These are phyloP conservation scores for Exophiala dermatitidis DNA, from an alignment of 2,329 filamentous ascomycete genomes.

Conservation along the genomic window DNA sequence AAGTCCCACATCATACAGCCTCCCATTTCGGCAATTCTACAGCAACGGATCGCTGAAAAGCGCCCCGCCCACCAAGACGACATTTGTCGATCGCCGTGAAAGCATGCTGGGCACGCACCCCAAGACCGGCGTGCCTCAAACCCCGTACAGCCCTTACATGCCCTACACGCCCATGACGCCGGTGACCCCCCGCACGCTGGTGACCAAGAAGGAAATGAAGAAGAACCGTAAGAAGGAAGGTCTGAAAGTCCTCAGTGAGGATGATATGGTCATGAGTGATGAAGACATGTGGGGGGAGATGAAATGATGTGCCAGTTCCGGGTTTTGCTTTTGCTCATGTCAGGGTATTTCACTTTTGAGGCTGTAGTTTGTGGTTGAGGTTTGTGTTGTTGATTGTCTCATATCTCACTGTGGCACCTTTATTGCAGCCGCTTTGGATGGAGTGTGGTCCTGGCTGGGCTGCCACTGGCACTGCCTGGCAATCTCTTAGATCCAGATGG, in stretches of 20 bases:
- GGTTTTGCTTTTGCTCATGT: too few species aligned
- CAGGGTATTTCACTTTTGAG: too few species aligned
- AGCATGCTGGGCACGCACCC: conserved; percentile 33
- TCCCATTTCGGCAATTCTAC: conserved; percentile 42
- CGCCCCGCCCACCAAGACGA: conserved; percentile 44
- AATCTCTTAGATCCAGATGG: too few species aligned
- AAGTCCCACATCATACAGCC: conserved; percentile 30
- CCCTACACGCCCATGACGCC: conserved; percentile 46
- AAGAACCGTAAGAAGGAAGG: conserved; percentile 38
- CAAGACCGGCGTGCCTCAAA: conserved; percentile 41
- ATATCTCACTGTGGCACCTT: too few species aligned
- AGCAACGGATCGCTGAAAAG: conserved; percentile 32
- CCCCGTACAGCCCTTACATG: conserved; percentile 47
- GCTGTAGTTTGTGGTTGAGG: too few species aligned
- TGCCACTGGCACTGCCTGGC: too few species aligned
- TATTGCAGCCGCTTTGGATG: too few species aligned
- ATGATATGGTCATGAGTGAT: conserved; percentile 42
- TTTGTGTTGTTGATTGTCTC: too few species aligned
- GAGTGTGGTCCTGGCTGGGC: too few species aligned
- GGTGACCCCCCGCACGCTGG: conserved; percentile 36
- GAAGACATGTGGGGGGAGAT: conserved; percentile 41
- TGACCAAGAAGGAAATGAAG: conserved; percentile 40
- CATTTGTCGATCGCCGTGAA: conserved; percentile 40
- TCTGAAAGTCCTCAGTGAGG: conserved; percentile 39
- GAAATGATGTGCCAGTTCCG: conserved; percentile 2